Evolutionary conservation across 108 stramenopile genomes (phyloP).

Genomic region (Skeletonema tropicum): DNA sequence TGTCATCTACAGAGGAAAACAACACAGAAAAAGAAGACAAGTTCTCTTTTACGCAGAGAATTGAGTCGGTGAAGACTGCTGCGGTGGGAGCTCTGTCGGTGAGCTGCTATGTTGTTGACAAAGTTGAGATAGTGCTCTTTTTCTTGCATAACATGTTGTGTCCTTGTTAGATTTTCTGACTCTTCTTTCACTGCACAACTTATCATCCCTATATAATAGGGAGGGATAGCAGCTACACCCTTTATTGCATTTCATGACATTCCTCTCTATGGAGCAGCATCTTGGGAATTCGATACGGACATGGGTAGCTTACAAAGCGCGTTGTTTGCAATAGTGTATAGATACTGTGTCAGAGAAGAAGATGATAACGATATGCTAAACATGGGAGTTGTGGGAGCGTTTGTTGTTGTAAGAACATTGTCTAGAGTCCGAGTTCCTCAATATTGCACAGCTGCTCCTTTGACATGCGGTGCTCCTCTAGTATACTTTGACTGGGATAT

Average conservation of each 20-base stretch:
- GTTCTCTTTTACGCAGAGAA: slow-evolving; percentile 71
- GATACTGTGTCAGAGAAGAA: slow-evolving; percentile 67
- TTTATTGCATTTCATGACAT: slow-evolving; percentile 62
- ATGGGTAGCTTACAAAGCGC: slow-evolving; percentile 65
- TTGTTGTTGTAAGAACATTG: slow-evolving; percentile 73
- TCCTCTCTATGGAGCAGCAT: slow-evolving; percentile 47
- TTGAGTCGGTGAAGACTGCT: slow-evolving; percentile 74
- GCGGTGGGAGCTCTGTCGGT: slow-evolving; percentile 59
- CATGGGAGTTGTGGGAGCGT: slow-evolving; percentile 78
- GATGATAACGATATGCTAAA: slow-evolving; percentile 78
- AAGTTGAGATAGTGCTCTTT: neutral
- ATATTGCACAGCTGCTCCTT: slow-evolving; percentile 65
- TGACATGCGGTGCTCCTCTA: slow-evolving; percentile 74
- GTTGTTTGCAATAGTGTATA: slow-evolving; percentile 84
- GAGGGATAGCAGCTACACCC: slow-evolving; percentile 64
- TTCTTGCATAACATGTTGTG: neutral
- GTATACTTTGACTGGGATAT: slow-evolving; percentile 81
- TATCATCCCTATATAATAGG: neutral
- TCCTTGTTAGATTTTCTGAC: neutral
- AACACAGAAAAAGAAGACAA: slow-evolving; percentile 44
- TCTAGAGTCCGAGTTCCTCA: slow-evolving; percentile 54
- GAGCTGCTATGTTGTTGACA: neutral
- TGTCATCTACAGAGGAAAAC: slow-evolving; percentile 1
- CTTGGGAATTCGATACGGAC: slow-evolving; percentile 85
- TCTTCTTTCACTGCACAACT: neutral